These are phyloP conservation scores for Alloteropsis semialata DNA, from an alignment of 176 grass and related monocot genomes.

Conservation along the genomic window DNA sequence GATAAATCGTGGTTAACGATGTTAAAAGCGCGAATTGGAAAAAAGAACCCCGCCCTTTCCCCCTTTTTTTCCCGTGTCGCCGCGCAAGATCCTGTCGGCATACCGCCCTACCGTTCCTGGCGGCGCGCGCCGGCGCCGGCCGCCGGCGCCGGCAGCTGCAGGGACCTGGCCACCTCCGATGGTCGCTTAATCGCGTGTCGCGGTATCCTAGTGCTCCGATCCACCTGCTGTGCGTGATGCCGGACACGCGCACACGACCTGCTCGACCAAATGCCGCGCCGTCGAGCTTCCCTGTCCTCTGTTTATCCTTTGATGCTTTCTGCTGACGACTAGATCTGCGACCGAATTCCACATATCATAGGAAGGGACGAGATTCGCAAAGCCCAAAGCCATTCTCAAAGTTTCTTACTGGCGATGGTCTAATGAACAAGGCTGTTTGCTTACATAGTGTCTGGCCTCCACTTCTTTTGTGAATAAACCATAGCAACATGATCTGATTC, in stretches of 20 bases:
- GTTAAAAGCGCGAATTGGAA: background rate
- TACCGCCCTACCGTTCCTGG: background rate
- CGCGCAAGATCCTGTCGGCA: background rate
- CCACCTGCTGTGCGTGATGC: background rate
- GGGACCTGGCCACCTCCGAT: background rate
- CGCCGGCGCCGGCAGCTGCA: too few species aligned
- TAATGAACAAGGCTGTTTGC: background rate
- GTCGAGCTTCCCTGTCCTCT: background rate
- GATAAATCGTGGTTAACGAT: background rate
- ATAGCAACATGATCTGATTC: too few species aligned
- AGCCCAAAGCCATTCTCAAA: too few species aligned
- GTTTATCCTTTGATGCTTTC: background rate
- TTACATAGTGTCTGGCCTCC: background rate
- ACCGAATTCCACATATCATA: too few species aligned
- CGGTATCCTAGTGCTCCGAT: background rate
- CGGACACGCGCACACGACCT: background rate
- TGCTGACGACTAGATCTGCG: background rate
- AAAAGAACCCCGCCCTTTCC: too few species aligned
- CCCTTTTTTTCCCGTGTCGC: background rate
- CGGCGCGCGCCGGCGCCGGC: background rate
- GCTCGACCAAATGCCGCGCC: background rate
- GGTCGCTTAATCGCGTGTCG: background rate
- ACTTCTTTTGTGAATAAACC: background rate
- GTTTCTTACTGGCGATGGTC: too few species aligned
- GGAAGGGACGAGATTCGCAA: background rate